phyloP scores from a whole-genome alignment of 2,329 filamentous ascomycete species.

The Scytalidium lignicola region DNA sequence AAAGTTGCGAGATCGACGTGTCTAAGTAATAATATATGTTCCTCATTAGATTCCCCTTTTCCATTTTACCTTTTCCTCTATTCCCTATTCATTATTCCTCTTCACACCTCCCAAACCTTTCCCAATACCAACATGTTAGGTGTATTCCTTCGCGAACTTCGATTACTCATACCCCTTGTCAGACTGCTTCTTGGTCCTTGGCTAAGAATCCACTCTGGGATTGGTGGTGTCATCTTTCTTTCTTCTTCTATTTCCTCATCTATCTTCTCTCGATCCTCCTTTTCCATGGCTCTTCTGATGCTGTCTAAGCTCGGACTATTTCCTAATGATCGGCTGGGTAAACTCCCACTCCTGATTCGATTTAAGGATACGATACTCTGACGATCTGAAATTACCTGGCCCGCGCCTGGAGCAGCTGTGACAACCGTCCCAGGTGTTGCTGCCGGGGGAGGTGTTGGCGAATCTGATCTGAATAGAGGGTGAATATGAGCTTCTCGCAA shows the following conservation, averaged over 20 bases:
- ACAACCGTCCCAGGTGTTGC: constrained; percentile 67
- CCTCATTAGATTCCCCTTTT: neutral
- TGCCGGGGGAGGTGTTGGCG: constrained; percentile 59
- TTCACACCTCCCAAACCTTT: constrained; percentile 15
- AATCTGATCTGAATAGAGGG: constrained; percentile 71
- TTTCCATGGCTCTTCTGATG: constrained; percentile 19
- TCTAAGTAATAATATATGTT: neutral
- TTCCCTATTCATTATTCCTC: no score
- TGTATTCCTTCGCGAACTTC: constrained; percentile 27
- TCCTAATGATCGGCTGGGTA: constrained; percentile 46
- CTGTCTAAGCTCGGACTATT: constrained; percentile 46
- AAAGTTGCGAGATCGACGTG: neutral
- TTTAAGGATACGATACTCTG: constrained; percentile 45
- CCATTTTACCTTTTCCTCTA: neutral
- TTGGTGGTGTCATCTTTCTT: constrained; percentile 55
- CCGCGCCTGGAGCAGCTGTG: constrained; percentile 63
- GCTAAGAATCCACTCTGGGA: constrained; percentile 56
- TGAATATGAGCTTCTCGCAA: constrained; percentile 64
- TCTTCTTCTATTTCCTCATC: constrained; percentile 15
- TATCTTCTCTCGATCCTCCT: constrained; percentile 20
- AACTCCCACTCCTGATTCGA: constrained; percentile 52
- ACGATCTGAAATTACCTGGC: constrained; percentile 54
- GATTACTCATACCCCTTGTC: constrained; percentile 38
- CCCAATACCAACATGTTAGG: constrained; percentile 8
- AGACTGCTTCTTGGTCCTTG: constrained; percentile 47